A percentile compares a stretch with the other conserved stretches of the same genome.
Evolutionary conservation across 2,329 filamentous ascomycete species (phyloP).

Genomic region (Clonostachys byssicola): DNA sequence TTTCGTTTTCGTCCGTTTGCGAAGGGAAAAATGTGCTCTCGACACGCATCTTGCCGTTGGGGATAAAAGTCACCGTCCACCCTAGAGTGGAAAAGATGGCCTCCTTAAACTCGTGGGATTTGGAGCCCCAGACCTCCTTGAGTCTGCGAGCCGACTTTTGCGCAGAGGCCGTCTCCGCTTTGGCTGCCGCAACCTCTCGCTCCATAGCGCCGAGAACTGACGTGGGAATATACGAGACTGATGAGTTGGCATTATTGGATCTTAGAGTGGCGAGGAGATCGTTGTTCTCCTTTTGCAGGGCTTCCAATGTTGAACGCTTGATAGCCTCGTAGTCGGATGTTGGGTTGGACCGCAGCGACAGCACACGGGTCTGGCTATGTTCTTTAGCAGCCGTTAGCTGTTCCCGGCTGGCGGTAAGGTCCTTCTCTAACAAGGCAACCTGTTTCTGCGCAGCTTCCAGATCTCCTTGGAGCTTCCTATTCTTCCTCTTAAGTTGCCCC

Average conservation of each 20-base stretch:
- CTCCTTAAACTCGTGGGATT: constrained; percentile 92
- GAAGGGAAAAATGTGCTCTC: constrained; percentile 81
- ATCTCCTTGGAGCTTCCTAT: constrained; percentile 78
- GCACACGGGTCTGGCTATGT: constrained; percentile 72
- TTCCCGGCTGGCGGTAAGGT: constrained; percentile 66
- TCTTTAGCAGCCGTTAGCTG: constrained; percentile 66
- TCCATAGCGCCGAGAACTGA: constrained; percentile 73
- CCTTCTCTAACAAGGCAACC: constrained; percentile 67
- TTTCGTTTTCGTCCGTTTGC: constrained; percentile 63
- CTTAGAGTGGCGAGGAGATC: constrained; percentile 73
- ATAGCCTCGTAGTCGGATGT: constrained; percentile 81
- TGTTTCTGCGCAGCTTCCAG: constrained; percentile 66
- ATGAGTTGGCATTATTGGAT: constrained; percentile 28
- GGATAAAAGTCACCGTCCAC: constrained; percentile 93
- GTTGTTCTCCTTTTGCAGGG: constrained; percentile 77
- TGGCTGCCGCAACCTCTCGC: constrained; percentile 69
- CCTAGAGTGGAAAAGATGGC: constrained; percentile 88
- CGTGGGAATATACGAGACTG: constrained; percentile 65
- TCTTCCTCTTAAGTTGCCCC: constrained; percentile 82
- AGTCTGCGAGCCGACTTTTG: constrained; percentile 83
- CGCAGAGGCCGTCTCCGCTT: constrained; percentile 63
- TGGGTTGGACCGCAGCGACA: constrained; percentile 88
- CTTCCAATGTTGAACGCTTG: constrained; percentile 74
- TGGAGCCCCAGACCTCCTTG: constrained; percentile 88
- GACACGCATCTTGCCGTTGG: constrained; percentile 93